Evolutionary conservation across 805 yeast species (phyloP).

Genomic region (Starmerella vaccinii): DNA sequence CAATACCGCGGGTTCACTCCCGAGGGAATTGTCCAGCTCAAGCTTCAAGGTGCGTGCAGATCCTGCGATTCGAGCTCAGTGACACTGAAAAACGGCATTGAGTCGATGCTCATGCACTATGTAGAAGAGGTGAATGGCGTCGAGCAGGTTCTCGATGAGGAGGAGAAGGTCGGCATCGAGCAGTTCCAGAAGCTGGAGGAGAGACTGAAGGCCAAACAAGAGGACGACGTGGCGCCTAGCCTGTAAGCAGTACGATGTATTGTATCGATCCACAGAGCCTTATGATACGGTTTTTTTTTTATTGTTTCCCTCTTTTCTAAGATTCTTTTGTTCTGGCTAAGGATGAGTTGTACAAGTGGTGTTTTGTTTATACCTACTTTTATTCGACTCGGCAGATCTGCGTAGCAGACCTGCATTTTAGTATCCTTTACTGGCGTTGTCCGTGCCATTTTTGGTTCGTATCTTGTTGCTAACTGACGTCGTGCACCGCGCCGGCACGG

Average conservation of each 20-base stretch:
- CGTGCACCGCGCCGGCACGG: conserved; percentile 10
- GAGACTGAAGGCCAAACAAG: conserved; percentile 34
- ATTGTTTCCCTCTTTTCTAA: not conserved
- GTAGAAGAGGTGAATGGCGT: conserved; percentile 91
- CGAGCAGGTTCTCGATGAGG: conserved; percentile 77
- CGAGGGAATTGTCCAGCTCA: conserved; percentile 79
- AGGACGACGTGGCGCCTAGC: conserved; percentile 23
- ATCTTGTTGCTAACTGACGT: not conserved
- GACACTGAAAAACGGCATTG: conserved; percentile 90
- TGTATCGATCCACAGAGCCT: too few relatives aligned
- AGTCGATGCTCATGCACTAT: conserved; percentile 92
- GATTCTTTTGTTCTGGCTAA: too few relatives aligned
- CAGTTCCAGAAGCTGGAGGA: conserved; percentile 80
- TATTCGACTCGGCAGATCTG: too few relatives aligned
- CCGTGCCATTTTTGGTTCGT: too few relatives aligned
- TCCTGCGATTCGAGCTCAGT: conserved; percentile 85
- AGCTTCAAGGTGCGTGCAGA: conserved; percentile 91
- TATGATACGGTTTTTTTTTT: not conserved
- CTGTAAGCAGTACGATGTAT: not conserved
- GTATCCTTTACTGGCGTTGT: too few relatives aligned
- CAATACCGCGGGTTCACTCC: conserved; percentile 79
- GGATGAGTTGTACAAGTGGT: too few relatives aligned
- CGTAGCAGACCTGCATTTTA: too few relatives aligned
- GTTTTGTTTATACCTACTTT: too few relatives aligned
- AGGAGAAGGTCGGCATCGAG: conserved; percentile 57